Conservation (phyloP, 805 yeast genomes). For the Ogataea saltuana region DNA sequence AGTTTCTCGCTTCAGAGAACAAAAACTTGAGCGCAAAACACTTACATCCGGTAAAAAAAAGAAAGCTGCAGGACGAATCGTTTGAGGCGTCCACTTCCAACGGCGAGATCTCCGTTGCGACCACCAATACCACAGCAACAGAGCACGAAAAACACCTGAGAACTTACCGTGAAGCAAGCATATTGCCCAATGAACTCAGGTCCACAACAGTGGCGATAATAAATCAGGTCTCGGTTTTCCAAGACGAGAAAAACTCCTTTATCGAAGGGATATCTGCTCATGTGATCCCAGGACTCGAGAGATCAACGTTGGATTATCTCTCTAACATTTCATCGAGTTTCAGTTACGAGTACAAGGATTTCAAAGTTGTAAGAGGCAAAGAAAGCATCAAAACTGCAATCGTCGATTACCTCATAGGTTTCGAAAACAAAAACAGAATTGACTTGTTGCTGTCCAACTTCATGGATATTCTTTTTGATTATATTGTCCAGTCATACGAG, state of each 20-base stretch:
- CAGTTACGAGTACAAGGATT: constrained; percentile 27
- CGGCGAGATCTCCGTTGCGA: background rate
- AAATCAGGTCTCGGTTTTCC: constrained; percentile 35
- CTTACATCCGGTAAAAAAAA: constrained; percentile 28
- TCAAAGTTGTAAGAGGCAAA: constrained; percentile 30
- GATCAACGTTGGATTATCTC: constrained; percentile 37
- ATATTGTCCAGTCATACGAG: constrained; percentile 29
- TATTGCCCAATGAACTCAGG: constrained; percentile 2
- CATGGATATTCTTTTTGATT: constrained; percentile 35
- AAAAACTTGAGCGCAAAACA: constrained; percentile 34
- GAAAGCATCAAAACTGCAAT: constrained; percentile 37
- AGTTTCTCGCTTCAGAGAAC: constrained; percentile 52
- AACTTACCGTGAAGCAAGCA: too few relatives aligned
- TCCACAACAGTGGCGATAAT: constrained; percentile 27
- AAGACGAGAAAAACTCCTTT: constrained; percentile 42
- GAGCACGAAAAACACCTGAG: constrained; percentile 1
- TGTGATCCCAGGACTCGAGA: constrained; percentile 37
- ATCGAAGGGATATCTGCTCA: constrained; percentile 38
- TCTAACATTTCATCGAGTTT: constrained; percentile 36
- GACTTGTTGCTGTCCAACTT: constrained; percentile 51
- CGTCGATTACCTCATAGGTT: constrained; percentile 43
- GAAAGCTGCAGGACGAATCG: constrained; percentile 24
- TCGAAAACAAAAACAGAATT: constrained; percentile 46
- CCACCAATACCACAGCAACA: background rate
- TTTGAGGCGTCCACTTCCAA: constrained; percentile 5